Conservation (phyloP, 805 yeast species). For the Ogataea zsoltii region DNA sequence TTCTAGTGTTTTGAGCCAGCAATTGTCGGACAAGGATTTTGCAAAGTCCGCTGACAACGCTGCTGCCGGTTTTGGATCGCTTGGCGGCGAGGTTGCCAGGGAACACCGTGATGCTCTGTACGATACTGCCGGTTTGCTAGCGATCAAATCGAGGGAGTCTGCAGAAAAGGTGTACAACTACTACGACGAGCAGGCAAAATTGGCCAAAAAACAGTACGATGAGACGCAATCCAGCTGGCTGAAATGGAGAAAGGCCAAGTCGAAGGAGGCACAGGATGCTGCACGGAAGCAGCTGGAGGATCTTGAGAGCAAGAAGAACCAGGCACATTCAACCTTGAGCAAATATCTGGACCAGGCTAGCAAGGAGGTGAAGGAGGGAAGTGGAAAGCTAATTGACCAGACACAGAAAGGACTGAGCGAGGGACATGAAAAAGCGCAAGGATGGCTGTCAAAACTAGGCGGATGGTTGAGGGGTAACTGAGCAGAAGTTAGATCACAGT, state of each 20-base stretch:
- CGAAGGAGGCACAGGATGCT: conserved; percentile 29
- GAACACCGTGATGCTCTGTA: conserved; percentile 39
- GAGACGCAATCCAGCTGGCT: conserved; percentile 31
- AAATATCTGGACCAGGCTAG: conserved; percentile 14
- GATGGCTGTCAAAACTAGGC: conserved; percentile 19
- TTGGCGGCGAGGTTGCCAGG: conserved; percentile 42
- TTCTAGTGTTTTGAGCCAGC: conserved; percentile 19
- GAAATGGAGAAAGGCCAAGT: conserved; percentile 32
- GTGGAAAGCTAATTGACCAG: conserved; percentile 17
- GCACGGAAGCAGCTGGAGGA: conserved; percentile 28
- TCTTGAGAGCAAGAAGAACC: conserved; percentile 20
- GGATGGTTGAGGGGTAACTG: conserved; percentile 25
- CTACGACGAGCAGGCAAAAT: conserved; percentile 24
- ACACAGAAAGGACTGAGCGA: conserved; percentile 19
- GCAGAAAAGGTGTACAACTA: conserved; percentile 25
- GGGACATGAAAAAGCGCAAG: conserved; percentile 25
- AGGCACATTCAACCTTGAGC: conserved; percentile 25
- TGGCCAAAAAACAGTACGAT: conserved; percentile 30
- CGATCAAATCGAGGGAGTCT: conserved; percentile 22
- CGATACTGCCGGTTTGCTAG: conserved; percentile 24
- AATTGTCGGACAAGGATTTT: conserved; percentile 31
- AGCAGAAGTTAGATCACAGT: too few species aligned
- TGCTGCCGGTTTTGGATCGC: conserved; percentile 48
- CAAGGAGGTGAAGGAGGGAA: conserved; percentile 11
- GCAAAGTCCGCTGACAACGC: conserved; percentile 38